Evolutionary conservation across 106 monocot species (phyloP), one percentile per base, ranked within the genome.

Genomic region (Dendrobium officinale): DNA sequence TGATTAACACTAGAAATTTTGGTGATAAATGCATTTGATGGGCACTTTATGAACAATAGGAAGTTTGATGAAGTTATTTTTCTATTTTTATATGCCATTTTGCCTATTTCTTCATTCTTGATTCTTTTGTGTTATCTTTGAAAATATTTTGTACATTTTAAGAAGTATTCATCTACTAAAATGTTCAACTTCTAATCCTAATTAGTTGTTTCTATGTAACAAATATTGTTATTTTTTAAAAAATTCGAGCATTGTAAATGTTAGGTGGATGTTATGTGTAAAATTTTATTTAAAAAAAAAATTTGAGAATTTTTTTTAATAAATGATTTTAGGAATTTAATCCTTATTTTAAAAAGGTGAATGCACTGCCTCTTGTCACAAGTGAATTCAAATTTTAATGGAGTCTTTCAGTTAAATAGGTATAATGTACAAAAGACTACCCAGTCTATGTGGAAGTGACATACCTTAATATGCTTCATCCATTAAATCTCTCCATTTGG

Each of bases 391-490:
- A 70, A 16, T 16, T 2, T 31, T 70, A 70, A 70, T 37, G 15
- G 9, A 29, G 29, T 0, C 64, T 64, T 70, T 11, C 11, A 70
- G 0, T 15, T 37, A 3, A 37, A 68, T 33, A 70, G 17, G 11
- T 10, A 70, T 15, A 70, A 33, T 5, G 24, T 64, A 1, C 22
- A 64, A 24, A 0, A 19, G 15, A 7, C 11, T 0, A 72, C 13
- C 13, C 15, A 37, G 37, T 37, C 16, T 20, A 44, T 74, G 43
- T 44, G 41, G 43, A 70, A 59, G 40, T 49, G 24, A 75, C 64
- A 77, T 82, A 93, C 95, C 98, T 92, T 75, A 99, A 83, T 43
- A 80, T 55, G 98, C 98, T 90, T 95, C 95, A 91, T 99, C 98
- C 67, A 99, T 81, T 59, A 99, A 84, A 90, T 99, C 98, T 83